Evolutionary conservation across 768 basidiomycete genomes (phyloP), one percentile per base, ranked within the genome.

Genomic region (Lactarius trivialis): DNA sequence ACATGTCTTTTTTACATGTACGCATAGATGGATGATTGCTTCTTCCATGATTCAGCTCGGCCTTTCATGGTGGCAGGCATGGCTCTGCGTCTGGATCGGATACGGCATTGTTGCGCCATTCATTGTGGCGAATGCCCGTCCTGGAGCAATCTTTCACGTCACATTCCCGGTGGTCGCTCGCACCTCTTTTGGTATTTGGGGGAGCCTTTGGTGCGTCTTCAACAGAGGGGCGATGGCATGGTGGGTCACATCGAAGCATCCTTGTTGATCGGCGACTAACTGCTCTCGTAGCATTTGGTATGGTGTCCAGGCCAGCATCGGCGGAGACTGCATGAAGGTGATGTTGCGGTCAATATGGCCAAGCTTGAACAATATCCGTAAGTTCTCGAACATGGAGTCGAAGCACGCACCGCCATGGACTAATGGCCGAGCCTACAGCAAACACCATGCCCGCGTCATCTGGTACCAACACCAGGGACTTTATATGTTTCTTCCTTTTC

Each of bases 401-500:
- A 41, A 49, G 43, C 15, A 34, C n/a, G 26, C 32, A 39, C 21
- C 12, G 49, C 55, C 34, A 19, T 34, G 49, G 21, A 51, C 36
- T 63, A 61, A 58, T 43, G 36, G 34, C 39, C 56, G 59, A 30
- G 58, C 60, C 61, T 34, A 58, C 52, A 88, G 84, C 82, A 28
- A 92, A 92, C 76, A 77, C 79, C 61, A 78, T 91, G 68, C 85
- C 89, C n/a, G 79, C 76, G 26, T 85, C 84, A 14, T 84, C 88
- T 62, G 89, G 89, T 49, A 91, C 83, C 34, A 87, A 78, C 59
- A 85, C 86, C n/a, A 80, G 81, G 57, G 84, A 89, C 74, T 89
- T 86, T 67, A 75, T 90, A 76, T 84, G 83, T 67, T 93, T 93
- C 82, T 86, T 93, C 79, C 77, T 93, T 61, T 94, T 92, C 78